These are phyloP conservation scores for Candida labiduridarum DNA, from an alignment of 1,139 yeast genomes.

Conservation along the genomic window DNA sequence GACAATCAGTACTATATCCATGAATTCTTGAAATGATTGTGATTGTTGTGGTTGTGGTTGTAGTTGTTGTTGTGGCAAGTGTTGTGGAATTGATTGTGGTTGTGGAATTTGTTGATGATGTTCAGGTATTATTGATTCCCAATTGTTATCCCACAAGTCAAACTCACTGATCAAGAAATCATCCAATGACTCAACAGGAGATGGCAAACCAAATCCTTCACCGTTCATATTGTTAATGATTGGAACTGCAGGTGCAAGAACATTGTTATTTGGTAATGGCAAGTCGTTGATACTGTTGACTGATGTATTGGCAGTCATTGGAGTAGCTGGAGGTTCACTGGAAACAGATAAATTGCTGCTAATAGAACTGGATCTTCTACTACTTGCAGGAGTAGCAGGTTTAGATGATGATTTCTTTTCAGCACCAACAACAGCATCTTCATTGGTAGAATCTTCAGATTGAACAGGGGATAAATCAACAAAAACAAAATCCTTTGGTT, in stretches of 20 bases:
- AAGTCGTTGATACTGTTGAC: conserved; percentile 1
- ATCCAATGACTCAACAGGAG: conserved; percentile 17
- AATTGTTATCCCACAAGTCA: conserved; percentile 14
- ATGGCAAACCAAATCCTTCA: conserved; percentile 12
- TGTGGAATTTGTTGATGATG: conserved; percentile 8
- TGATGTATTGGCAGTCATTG: conserved; percentile 10
- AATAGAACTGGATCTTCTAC: conserved; percentile 4
- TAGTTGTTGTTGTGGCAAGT: conserved; percentile 5
- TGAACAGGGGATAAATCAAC: conserved; percentile 58
- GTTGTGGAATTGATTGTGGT: conserved; percentile 6
- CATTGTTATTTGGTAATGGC: conserved; percentile 5
- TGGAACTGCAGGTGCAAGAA: conserved; percentile 5
- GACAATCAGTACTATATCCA: conserved; percentile 14
- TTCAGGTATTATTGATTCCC: conserved; percentile 2
- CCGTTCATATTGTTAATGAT: neutral
- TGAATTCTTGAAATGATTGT: conserved; percentile 7
- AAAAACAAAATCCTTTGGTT: conserved; percentile 55
- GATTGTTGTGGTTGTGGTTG: conserved; percentile 9
- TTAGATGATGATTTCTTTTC: conserved; percentile 7
- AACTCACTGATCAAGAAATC: conserved; percentile 15
- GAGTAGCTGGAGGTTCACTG: conserved; percentile 9
- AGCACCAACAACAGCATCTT: neutral
- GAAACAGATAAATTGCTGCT: neutral
- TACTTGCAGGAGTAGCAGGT: neutral
- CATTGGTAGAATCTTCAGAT: conserved; percentile 25